phyloP scores from a whole-genome alignment of 768 basidiomycete species.

The Tubosaeta brunneosetosa region DNA sequence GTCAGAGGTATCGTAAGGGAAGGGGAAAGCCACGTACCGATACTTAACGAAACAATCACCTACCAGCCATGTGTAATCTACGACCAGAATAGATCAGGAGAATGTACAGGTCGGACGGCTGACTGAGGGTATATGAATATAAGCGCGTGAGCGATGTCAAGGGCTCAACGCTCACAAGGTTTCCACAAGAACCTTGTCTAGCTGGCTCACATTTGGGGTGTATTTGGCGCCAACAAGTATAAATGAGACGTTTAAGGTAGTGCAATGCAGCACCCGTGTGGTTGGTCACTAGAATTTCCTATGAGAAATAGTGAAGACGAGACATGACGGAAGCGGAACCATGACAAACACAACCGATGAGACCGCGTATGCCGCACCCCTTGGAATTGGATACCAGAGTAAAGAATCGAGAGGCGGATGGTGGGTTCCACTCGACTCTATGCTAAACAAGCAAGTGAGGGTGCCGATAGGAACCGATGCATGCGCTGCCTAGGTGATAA shows the following conservation, averaged over 20 bases:
- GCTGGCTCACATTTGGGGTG: conserved; percentile 73
- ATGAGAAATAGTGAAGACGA: neutral
- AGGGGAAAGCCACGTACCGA: too few relatives aligned
- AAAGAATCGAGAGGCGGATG: conserved; percentile 68
- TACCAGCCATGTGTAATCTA: too few relatives aligned
- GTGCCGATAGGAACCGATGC: too few relatives aligned
- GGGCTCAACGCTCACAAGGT: too few relatives aligned
- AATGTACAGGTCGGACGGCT: too few relatives aligned
- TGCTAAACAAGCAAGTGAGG: too few relatives aligned
- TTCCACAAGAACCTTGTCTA: conserved; percentile 60
- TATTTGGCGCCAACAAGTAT: conserved; percentile 71
- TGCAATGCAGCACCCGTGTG: conserved; percentile 85
- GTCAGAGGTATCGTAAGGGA: neutral
- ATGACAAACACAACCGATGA: conserved; percentile 49
- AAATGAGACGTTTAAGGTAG: conserved; percentile 83
- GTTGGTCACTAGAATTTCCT: conserved; percentile 85
- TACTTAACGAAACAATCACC: too few relatives aligned
- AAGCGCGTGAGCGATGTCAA: too few relatives aligned
- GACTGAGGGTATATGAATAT: too few relatives aligned
- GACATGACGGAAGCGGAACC: neutral
- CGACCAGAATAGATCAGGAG: too few relatives aligned
- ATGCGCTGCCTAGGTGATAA: too few relatives aligned
- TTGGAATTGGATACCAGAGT: conserved; percentile 80
- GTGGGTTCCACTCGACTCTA: too few relatives aligned
- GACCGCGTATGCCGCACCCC: conserved; percentile 30